Conservation (phyloP, 2,329 filamentous ascomycete genomes). For the Fusarium sublunatum region DNA sequence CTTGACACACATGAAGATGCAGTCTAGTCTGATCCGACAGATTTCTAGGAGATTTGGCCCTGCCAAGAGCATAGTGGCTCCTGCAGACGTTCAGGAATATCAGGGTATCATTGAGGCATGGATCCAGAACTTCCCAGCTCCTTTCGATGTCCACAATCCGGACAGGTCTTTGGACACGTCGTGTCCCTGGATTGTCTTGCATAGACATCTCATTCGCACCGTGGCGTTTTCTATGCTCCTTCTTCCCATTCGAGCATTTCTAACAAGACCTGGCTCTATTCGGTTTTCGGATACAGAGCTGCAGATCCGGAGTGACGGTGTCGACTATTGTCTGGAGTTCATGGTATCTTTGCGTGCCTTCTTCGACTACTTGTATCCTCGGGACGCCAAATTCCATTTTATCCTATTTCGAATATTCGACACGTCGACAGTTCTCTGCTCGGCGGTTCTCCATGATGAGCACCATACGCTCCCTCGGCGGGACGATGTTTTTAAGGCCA, state of each 20-base stretch:
- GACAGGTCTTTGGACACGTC: slow-evolving; percentile 56
- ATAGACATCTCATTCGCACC: slow-evolving; percentile 59
- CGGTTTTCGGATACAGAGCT: slow-evolving; percentile 49
- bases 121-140: slow-evolving; percentile 56
- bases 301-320: slow-evolving; percentile 54
- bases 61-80: slow-evolving; percentile 44
- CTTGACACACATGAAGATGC: slow-evolving; percentile 52
- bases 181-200: slow-evolving; percentile 57
- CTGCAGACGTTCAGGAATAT: slow-evolving; percentile 50
- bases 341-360: slow-evolving; percentile 55
- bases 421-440: slow-evolving; percentile 62
- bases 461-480: slow-evolving; percentile 54
- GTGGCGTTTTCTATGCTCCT: slow-evolving; percentile 59
- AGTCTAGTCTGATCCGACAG: slow-evolving; percentile 49
- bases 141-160: slow-evolving; percentile 54
- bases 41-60: slow-evolving; percentile 49
- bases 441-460: slow-evolving; percentile 62
- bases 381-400: slow-evolving; percentile 61
- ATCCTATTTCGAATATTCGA: slow-evolving; percentile 64
- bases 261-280: slow-evolving; percentile 53
- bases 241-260: slow-evolving; percentile 58
- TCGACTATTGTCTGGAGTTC: slow-evolving; percentile 58
- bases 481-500: slow-evolving; percentile 54
- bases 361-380: slow-evolving; percentile 57
- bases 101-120: slow-evolving; percentile 54